Percentiles rank a stretch among this genome's conserved stretches.
Conservation (phyloP, 352 stramenopile species). For the Globisporangium parvum region DNA sequence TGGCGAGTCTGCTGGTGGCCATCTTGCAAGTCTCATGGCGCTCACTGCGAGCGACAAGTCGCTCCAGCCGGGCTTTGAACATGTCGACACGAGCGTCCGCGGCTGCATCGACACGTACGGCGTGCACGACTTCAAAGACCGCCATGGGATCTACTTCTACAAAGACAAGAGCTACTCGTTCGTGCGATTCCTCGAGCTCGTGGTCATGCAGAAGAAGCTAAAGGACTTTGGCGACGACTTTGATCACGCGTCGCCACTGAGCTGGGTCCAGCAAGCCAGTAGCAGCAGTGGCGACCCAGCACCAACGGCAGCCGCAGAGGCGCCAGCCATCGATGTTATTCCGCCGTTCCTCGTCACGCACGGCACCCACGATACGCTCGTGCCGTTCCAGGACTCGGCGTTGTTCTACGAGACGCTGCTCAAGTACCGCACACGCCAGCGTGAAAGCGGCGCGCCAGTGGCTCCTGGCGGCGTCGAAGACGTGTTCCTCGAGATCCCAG, state of each 20-base stretch:
- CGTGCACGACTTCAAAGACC: slow-evolving; percentile 72
- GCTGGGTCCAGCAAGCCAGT: slow-evolving; percentile 26
- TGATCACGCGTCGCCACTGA: slow-evolving; percentile 52
- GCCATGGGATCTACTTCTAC: slow-evolving; percentile 53
- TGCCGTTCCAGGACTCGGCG: slow-evolving; percentile 63
- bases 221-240: slow-evolving; percentile 36
- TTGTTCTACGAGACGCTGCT: slow-evolving; percentile 52
- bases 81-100: slow-evolving; percentile 64
- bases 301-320: slow-evolving; percentile 6
- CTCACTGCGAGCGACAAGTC: slow-evolving; percentile 57
- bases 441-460: neutral
- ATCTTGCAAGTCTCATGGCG: slow-evolving; percentile 62
- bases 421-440: slow-evolving; percentile 8
- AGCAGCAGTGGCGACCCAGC: too few relatives aligned
- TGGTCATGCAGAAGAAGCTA: slow-evolving; percentile 67
- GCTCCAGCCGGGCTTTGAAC: slow-evolving; percentile 71
- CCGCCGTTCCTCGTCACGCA: slow-evolving; percentile 75
- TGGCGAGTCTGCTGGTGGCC: slow-evolving; percentile 60
- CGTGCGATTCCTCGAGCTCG: slow-evolving; percentile 54
- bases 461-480: slow-evolving; percentile 36
- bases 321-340: slow-evolving; percentile 24
- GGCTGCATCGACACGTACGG: slow-evolving; percentile 71
- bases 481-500: slow-evolving; percentile 55
- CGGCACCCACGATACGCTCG: slow-evolving; percentile 59
- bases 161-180: slow-evolving; percentile 53